Base-by-base conservation (phyloP, 2,329 filamentous ascomycete genomes). In the Exserohilum rostratum region DNA sequence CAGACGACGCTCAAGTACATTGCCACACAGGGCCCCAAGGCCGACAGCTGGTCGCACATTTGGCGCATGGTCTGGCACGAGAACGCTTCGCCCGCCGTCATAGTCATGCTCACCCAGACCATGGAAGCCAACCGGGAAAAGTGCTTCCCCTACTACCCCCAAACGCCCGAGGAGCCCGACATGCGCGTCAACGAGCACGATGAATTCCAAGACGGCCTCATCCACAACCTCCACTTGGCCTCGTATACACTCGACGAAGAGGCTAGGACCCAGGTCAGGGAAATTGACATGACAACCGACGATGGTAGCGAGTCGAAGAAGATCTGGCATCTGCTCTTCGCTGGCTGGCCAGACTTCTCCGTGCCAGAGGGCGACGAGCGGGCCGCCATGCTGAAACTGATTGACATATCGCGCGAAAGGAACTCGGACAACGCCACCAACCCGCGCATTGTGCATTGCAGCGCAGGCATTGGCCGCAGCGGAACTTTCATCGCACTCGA, bases 401-500 rank as follows among this genome's bases (percentile, higher is more conserved):
- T 93, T 80, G 79, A 81, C 7, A 80, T 91, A 2, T 90, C 89
- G 2, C 81, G 83, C 18, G 78, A 84, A 58, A 84, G 83, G 71
- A 83, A 85, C 60, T 77, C 76, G 18, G 62, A 73, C 54, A 68
- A 73, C 38, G 35, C 67, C 25, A 60, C 57, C 18, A 92, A 90
- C 66, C 90, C 93, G 4, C 87, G 93, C 50, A 87, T 98, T 56
- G 76, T 83, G 2, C 81, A 83, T 54, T 83, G 81, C 79, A 96
- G 91, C 70, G 95, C 95, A 6, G 95, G 95, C 34, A 93, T 99
- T 12, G 95, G 95, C 11, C 87, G 95, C 50, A 96, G 90, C 6
- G 95, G 95, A 30, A 98, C 95, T 0, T 99, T 98, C 71, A 96
- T 99, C 67, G 90, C 91, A 1, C 83, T 99, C n/a, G 95, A 98